Conservation (phyloP, 306 rosid genomes). For the Lathyrus tuberosus region DNA sequence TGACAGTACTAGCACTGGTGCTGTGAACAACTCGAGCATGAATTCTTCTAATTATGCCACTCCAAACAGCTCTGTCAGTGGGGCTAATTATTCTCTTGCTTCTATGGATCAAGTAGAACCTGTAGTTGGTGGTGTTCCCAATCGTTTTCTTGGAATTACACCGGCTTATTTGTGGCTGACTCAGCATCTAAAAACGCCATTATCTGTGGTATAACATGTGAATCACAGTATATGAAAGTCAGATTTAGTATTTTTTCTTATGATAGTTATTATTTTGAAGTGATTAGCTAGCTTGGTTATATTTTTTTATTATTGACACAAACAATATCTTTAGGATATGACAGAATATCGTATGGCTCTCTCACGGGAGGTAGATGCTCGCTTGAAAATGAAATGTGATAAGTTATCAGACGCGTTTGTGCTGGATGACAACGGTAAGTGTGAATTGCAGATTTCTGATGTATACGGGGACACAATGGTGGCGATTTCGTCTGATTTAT, state of each 20-base stretch:
- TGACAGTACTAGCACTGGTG: conserved; percentile 62
- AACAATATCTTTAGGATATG: conserved; percentile 63
- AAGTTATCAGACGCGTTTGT: conserved; percentile 65
- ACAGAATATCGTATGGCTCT: conserved; percentile 75
- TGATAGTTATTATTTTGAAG: conserved; percentile 16
- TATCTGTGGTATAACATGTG: conserved; percentile 61
- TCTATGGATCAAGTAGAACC: conserved; percentile 59
- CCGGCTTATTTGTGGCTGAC: conserved; percentile 87
- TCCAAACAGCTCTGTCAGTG: conserved; percentile 56
- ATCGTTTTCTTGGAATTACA: conserved; percentile 86
- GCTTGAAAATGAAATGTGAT: conserved; percentile 77
- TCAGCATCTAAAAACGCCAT: conserved; percentile 68
- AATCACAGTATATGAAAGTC: conserved; percentile 29
- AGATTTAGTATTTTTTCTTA: conserved; percentile 11
- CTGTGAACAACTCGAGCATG: conserved; percentile 61
- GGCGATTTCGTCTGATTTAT: conserved; percentile 3
- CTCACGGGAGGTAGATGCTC: conserved; percentile 75
- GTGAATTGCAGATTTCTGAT: conserved; percentile 22
- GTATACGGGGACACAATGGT: conserved; percentile 22
- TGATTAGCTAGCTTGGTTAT: conserved; percentile 30
- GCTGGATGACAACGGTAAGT: conserved; percentile 75
- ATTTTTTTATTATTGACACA: conserved; percentile 31
- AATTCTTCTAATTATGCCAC: conserved; percentile 67
- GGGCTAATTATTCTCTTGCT: conserved; percentile 48
- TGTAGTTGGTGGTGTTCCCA: conserved; percentile 88